Conservation (phyloP, 208 protist species). For the Crithidia expoeki region DNA sequence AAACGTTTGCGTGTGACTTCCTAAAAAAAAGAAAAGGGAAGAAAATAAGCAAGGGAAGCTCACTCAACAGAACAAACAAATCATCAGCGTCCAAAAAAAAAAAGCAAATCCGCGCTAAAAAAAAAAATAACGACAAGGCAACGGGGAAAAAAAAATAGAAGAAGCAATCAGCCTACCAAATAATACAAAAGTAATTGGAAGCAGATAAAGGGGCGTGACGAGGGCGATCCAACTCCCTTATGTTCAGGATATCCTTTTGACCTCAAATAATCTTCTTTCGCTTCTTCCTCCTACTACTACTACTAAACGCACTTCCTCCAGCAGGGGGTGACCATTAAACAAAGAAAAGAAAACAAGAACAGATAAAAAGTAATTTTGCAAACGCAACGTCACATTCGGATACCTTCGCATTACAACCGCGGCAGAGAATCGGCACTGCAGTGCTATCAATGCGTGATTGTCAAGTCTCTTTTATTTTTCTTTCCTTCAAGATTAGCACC, state of each 20-base stretch:
- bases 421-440: background rate
- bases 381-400: background rate
- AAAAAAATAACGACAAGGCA: background rate
- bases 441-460: background rate
- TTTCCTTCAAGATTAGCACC: no score
- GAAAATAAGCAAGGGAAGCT: background rate
- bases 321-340: background rate
- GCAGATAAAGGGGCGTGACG: no score
- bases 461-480: background rate
- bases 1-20: background rate
- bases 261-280: slow-evolving; percentile 2
- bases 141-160: slow-evolving; percentile 8
- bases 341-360: background rate
- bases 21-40: slow-evolving; percentile 1
- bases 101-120: no score
- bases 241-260: background rate
- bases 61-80: background rate
- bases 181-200: slow-evolving; percentile 2
- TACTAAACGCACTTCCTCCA: background rate
- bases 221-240: no score
- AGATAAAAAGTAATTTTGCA: background rate
- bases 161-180: background rate
- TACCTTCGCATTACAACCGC: background rate
- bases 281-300: no score
- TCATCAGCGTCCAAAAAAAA: background rate